Conservation (phyloP, 768 basidiomycete genomes). For the Podaxis mareebaensis region DNA sequence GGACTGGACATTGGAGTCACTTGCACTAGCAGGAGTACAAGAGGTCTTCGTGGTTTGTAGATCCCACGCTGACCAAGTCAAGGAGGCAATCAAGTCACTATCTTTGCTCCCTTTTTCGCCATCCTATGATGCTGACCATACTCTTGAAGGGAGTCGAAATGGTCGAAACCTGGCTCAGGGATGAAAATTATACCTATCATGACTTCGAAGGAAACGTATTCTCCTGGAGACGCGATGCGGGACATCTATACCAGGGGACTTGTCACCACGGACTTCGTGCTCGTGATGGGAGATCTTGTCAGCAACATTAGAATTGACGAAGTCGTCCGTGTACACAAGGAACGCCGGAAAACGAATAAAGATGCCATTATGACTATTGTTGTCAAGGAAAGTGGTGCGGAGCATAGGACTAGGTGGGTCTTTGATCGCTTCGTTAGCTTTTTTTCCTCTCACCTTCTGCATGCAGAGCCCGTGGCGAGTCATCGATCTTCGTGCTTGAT, state of each 20-base stretch:
- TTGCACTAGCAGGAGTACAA: slow-evolving; percentile 93
- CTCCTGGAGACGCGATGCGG: slow-evolving; percentile 89
- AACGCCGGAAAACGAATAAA: slow-evolving; percentile 81
- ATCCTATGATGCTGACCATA: slow-evolving; percentile 15
- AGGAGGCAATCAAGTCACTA: slow-evolving; percentile 79
- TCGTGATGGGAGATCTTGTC: slow-evolving; percentile 90
- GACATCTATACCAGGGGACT: slow-evolving; percentile 92
- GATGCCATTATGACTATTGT: slow-evolving; percentile 98
- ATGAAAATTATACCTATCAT: slow-evolving; percentile 85
- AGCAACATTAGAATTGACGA: slow-evolving; percentile 92
- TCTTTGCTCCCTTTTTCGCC: slow-evolving; percentile 12
- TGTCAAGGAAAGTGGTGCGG: slow-evolving; percentile 73
- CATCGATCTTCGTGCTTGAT: slow-evolving; percentile 78
- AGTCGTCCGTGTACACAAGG: slow-evolving; percentile 87
- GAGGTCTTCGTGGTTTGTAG: slow-evolving; percentile 95
- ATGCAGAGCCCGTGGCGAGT: slow-evolving; percentile 66
- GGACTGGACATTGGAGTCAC: slow-evolving; percentile 95
- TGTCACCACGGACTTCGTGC: slow-evolving; percentile 87
- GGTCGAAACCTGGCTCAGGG: slow-evolving; percentile 77
- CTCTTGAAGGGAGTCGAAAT: slow-evolving; percentile 69
- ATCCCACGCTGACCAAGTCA: slow-evolving; percentile 86
- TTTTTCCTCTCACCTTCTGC: slow-evolving; percentile 13
- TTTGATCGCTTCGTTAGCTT: neutral
- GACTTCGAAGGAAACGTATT: slow-evolving; percentile 83
- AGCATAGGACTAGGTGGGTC: slow-evolving; percentile 71